Evolutionary conservation across 2,329 filamentous ascomycete species (phyloP).

Genomic region (Graphium sp.): DNA sequence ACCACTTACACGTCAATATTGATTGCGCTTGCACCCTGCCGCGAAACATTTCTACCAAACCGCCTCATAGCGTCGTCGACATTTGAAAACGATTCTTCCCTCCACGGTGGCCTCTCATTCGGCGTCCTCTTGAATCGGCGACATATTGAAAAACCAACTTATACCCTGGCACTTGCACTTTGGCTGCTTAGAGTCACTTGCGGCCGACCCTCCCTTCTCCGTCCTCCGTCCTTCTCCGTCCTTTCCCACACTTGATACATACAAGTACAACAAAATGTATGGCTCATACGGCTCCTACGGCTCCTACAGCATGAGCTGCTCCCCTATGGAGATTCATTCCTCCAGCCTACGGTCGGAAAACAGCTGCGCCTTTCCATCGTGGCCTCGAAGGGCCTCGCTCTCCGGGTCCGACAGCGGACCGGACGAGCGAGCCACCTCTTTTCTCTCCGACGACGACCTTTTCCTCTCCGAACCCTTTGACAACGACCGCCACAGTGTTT

Average conservation of each 20-base stretch:
- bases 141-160: no score
- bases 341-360: slow-evolving; percentile 22
- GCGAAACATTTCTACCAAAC: no score
- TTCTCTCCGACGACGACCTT: slow-evolving; percentile 9
- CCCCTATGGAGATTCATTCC: slow-evolving; percentile 26
- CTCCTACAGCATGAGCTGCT: slow-evolving; percentile 24
- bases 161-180: no score
- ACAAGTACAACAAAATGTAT: slow-evolving; percentile 25
- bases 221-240: not conserved
- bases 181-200: no score
- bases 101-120: no score
- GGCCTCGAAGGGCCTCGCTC: slow-evolving; percentile 37
- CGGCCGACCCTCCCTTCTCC: not conserved
- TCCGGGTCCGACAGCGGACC: slow-evolving; percentile 19
- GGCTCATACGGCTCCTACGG: slow-evolving; percentile 32
- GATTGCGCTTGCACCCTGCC: no score
- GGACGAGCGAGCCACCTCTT: slow-evolving; percentile 8
- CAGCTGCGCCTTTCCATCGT: slow-evolving; percentile 39
- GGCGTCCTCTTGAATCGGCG: no score
- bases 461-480: no score
- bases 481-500: slow-evolving; percentile 7
- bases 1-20: no score
- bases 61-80: no score
- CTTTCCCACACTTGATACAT: slow-evolving; percentile 5
- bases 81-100: no score